phyloP scores from a whole-genome alignment of 306 rosid genomes.

The Sesbania bispinosa region DNA sequence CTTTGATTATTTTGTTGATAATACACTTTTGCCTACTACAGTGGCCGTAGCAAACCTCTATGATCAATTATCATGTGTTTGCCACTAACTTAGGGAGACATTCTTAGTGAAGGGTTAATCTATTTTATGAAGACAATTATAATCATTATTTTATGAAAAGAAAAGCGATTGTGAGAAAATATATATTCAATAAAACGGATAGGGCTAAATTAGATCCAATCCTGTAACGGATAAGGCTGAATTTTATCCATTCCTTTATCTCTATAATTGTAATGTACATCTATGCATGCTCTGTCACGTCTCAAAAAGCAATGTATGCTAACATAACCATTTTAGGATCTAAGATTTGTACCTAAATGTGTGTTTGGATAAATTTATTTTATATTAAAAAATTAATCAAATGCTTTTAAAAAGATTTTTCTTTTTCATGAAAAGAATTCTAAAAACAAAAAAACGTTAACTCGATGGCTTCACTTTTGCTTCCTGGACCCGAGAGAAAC shows the following conservation, averaged over 20 bases:
- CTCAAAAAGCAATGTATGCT: background rate
- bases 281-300: background rate
- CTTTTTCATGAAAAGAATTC: background rate
- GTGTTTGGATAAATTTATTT: background rate
- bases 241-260: slow-evolving; percentile 17
- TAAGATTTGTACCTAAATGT: background rate
- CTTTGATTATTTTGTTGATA: background rate
- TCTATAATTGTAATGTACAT: background rate
- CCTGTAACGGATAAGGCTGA: slow-evolving; percentile 22
- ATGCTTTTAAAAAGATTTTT: background rate
- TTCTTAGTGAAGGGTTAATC: slow-evolving; percentile 20
- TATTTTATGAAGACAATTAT: slow-evolving; percentile 7
- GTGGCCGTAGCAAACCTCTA: background rate
- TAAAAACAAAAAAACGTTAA: too few species aligned
- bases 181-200: background rate
- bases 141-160: slow-evolving; percentile 10
- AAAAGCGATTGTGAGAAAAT: slow-evolving; percentile 18
- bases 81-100: slow-evolving; percentile 17
- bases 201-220: background rate
- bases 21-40: slow-evolving; percentile 3
- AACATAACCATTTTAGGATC: background rate
- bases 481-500: background rate
- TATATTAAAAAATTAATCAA: background rate
- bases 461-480: background rate
- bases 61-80: slow-evolving; percentile 16